Conservation (phyloP, 2,329 filamentous ascomycete species). For the Alternaria sp. region DNA sequence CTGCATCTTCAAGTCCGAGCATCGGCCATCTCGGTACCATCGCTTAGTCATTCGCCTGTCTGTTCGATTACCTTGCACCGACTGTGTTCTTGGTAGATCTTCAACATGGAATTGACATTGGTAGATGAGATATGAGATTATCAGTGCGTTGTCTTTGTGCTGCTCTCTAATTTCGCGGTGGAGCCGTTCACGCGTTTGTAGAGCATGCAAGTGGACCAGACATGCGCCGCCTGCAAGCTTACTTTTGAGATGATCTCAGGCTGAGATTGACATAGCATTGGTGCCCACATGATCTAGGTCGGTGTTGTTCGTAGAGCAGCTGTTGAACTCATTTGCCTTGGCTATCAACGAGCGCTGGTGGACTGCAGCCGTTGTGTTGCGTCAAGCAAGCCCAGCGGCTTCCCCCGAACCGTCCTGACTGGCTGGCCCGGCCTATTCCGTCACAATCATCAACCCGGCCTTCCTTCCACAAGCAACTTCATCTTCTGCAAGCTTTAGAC, state of each 20-base stretch:
- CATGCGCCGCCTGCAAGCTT: neutral
- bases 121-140: neutral
- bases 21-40: conserved; percentile 16
- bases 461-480: neutral
- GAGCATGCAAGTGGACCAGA: neutral
- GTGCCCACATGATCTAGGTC: neutral
- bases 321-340: neutral
- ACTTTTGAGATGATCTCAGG: neutral
- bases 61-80: neutral
- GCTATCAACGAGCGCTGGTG: neutral
- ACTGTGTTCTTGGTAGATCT: rapidly evolving
- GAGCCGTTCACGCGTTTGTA: neutral
- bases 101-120: rapidly evolving
- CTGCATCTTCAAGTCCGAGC: conserved; percentile 6
- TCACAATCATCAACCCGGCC: neutral
- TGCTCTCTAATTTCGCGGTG: neutral
- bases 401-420: neutral
- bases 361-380: neutral
- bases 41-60: conserved; percentile 9
- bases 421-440: neutral
- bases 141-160: neutral
- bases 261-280: neutral
- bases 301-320: neutral
- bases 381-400: neutral
- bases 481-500: neutral